Evolutionary conservation across 208 protist genomes (phyloP), one percentile per base, ranked within the genome.

Genomic region (Trypanosoma scelopori): DNA sequence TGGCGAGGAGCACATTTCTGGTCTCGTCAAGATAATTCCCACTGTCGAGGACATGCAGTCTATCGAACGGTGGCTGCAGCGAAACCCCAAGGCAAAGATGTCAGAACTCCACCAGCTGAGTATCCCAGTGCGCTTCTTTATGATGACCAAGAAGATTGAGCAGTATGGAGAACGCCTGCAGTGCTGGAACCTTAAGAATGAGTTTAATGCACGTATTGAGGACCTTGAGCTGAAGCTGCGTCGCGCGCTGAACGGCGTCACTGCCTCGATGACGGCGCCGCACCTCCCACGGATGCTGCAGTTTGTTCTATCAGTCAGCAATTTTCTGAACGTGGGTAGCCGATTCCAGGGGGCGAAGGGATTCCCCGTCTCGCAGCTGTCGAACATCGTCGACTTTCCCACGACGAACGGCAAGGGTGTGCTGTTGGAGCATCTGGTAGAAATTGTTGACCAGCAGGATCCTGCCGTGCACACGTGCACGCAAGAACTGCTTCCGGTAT

Each of bases 291-390:
- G 71, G 5, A 58, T 91, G 69, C 66, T 95, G 16, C 66, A 74
- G 35, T 81, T 74, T 41, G 63, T 91, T 28, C 72, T 95, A 27
- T 65, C 78, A 18, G 55, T 91, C 27, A 87, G 81, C 50, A 95
- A 95, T 69, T 81, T 88, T 61, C 63, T 95, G 25, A 95, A 95
- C 71, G 65, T 58, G 27, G 89, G 89, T 43, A 95, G 80, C 47
- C 74, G 75, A 32, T 90, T 79, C 65, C 72, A 89, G 50, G 81
- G 76, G 25, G 84, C 84, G 13, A 84, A 82, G 58, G 89, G 75
- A 18, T 95, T 95, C 71, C 76, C 80, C 42, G 83, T 92, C 55
- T 84, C 84, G 41, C 76, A 91, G 45, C 60, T 95, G 18, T 69
- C 74, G 35, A 70, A 84, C 37, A 84, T 92, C 55, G 81, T 85